Percentiles rank a stretch among this genome's conserved stretches.
These are phyloP conservation scores for Sphaerostilbella broomeana DNA, from an alignment of 2,329 filamentous ascomycete genomes.

Conservation along the genomic window DNA sequence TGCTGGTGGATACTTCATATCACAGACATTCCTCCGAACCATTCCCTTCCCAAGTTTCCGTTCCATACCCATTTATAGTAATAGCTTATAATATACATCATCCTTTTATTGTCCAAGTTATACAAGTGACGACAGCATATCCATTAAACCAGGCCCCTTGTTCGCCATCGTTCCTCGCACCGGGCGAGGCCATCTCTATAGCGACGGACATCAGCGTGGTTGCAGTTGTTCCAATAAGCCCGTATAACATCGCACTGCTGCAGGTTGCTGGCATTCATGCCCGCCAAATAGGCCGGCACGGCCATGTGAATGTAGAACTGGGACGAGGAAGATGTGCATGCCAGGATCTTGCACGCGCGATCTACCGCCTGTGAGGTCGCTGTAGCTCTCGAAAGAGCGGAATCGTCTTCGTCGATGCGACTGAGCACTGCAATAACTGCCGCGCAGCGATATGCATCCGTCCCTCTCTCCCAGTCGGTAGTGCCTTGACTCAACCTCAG, in stretches of 20 bases:
- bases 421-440: conserved; percentile 28
- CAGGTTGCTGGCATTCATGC: conserved; percentile 26
- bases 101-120: not conserved
- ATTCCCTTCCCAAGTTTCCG: too few relatives aligned
- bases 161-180: conserved; percentile 30
- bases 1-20: too few relatives aligned
- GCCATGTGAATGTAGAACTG: conserved; percentile 35
- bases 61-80: too few relatives aligned
- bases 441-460: conserved; percentile 30
- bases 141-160: conserved; percentile 17
- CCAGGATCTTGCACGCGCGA: conserved; percentile 29
- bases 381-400: conserved; percentile 1
- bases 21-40: too few relatives aligned
- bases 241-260: conserved; percentile 30
- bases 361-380: conserved; percentile 27
- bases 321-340: conserved; percentile 25
- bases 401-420: not conserved
- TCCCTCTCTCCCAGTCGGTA: conserved; percentile 19
- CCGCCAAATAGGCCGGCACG: conserved; percentile 30
- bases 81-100: too few relatives aligned
- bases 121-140: too few relatives aligned
- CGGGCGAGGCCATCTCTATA: conserved; percentile 24
- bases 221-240: conserved; percentile 33
- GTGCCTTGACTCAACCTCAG: conserved; percentile 16
- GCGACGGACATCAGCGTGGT: conserved; percentile 29